These are phyloP conservation scores for Chalaropsis thielavioides DNA, from an alignment of 2,329 filamentous ascomycete species.

Conservation along the genomic window DNA sequence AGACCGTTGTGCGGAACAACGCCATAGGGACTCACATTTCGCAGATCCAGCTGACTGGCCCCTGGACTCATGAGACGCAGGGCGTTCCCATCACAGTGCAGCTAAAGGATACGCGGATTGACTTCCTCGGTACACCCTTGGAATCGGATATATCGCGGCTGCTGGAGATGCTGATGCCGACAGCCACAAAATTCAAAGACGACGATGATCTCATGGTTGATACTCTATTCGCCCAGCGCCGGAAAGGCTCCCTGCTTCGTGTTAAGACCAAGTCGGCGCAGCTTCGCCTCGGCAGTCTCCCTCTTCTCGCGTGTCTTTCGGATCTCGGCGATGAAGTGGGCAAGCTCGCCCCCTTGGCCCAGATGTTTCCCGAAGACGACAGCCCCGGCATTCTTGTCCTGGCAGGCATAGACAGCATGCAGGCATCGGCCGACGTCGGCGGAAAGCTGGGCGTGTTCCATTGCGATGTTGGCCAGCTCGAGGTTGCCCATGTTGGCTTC, in stretches of 20 bases:
- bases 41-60: slow-evolving; percentile 60
- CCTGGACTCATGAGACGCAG: slow-evolving; percentile 33
- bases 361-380: slow-evolving; percentile 92
- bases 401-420: slow-evolving; percentile 47
- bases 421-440: slow-evolving; percentile 48
- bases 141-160: slow-evolving; percentile 70
- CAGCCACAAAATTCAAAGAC: slow-evolving; percentile 74
- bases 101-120: slow-evolving; percentile 51
- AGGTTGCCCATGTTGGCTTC: slow-evolving; percentile 68
- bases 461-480: slow-evolving; percentile 45
- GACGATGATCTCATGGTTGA: slow-evolving; percentile 93
- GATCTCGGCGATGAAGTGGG: slow-evolving; percentile 64
- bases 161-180: slow-evolving; percentile 76
- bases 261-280: slow-evolving; percentile 51
- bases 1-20: slow-evolving; percentile 60
- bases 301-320: slow-evolving; percentile 52
- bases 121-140: slow-evolving; percentile 58
- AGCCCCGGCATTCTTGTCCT: slow-evolving; percentile 75
- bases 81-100: slow-evolving; percentile 47
- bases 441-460: slow-evolving; percentile 52
- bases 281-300: slow-evolving; percentile 45
- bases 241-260: slow-evolving; percentile 71
- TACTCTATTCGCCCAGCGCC: slow-evolving; percentile 70
- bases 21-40: slow-evolving; percentile 60
- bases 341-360: slow-evolving; percentile 73